These are phyloP conservation scores for Penicillium italicum DNA, from an alignment of 2,329 filamentous ascomycete species.

Conservation along the genomic window DNA sequence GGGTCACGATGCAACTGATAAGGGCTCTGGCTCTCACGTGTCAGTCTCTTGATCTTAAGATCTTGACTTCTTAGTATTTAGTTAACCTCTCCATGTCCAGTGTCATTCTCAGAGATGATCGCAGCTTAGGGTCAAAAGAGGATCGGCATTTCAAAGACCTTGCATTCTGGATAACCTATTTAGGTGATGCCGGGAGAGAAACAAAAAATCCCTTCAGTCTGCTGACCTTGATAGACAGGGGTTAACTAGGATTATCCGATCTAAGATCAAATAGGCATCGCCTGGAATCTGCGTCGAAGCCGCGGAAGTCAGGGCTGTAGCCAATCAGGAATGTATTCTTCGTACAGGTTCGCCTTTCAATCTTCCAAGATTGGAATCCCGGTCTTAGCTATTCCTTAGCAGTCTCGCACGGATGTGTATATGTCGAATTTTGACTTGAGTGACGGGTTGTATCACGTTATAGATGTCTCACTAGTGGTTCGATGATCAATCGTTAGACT, in stretches of 20 bases:
- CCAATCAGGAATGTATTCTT: conserved; percentile 9
- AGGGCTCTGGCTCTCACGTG: conserved; percentile 23
- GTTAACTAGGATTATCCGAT: conserved; percentile 5
- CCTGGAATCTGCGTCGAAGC: conserved; percentile 20
- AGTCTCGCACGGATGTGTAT: background rate
- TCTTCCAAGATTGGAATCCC: background rate
- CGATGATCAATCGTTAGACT: background rate
- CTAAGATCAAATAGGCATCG: conserved; percentile 18
- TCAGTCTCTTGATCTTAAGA: conserved; percentile 8
- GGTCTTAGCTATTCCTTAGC: background rate
- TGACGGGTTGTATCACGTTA: background rate
- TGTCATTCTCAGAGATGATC: background rate
- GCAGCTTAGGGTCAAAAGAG: background rate
- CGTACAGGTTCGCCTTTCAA: background rate
- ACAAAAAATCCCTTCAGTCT: conserved; percentile 13
- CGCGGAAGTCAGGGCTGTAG: background rate
- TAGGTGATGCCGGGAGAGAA: conserved; percentile 11
- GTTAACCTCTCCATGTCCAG: background rate
- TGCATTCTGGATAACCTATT: conserved; percentile 13
- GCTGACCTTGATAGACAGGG: conserved; percentile 17
- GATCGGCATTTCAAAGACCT: conserved; percentile 1
- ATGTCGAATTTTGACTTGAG: background rate
- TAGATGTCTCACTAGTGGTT: background rate
- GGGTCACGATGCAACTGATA: conserved; percentile 20
- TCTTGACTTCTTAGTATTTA: background rate